Evolutionary conservation across 495 filamentous ascomycete genomes (phyloP).

Genomic region (Penicillium bovifimosum): DNA sequence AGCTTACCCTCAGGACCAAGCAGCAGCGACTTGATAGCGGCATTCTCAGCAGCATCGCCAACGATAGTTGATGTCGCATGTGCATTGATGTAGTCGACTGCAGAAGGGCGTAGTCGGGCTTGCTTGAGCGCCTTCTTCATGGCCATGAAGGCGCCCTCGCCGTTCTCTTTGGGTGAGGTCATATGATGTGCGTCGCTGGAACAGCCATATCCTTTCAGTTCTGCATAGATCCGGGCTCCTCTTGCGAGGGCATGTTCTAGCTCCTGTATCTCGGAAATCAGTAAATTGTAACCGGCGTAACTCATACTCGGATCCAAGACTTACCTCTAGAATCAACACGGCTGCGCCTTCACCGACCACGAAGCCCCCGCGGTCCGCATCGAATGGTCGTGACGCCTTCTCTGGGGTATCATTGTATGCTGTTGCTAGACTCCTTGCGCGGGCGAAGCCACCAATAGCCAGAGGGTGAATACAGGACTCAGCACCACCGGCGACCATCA

Average conservation of each 20-base stretch:
- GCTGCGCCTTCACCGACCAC: slow-evolving; percentile 92
- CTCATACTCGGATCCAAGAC: neutral
- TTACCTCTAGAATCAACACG: slow-evolving; percentile 74
- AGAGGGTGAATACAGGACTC: slow-evolving; percentile 96
- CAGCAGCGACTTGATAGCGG: slow-evolving; percentile 74
- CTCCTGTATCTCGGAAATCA: slow-evolving; percentile 46
- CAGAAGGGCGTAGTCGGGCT: slow-evolving; percentile 58
- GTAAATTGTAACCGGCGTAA: neutral
- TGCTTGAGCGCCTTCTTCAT: slow-evolving; percentile 81
- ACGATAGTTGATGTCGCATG: slow-evolving; percentile 85
- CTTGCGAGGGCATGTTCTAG: slow-evolving; percentile 78
- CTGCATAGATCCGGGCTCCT: slow-evolving; percentile 80
- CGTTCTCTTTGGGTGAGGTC: slow-evolving; percentile 79
- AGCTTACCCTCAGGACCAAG: slow-evolving; percentile 62
- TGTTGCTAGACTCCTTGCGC: slow-evolving; percentile 79
- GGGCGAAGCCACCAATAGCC: slow-evolving; percentile 83
- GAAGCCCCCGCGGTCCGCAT: slow-evolving; percentile 75
- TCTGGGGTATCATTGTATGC: slow-evolving; percentile 69
- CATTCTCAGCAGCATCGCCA: slow-evolving; percentile 84
- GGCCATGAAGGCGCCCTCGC: slow-evolving; percentile 70
- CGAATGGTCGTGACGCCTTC: slow-evolving; percentile 79
- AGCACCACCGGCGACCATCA: slow-evolving; percentile 91
- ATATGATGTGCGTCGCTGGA: slow-evolving; percentile 88
- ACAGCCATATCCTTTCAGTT: slow-evolving; percentile 81
- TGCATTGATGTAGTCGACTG: slow-evolving; percentile 91